Evolutionary conservation across 1,139 yeast genomes (phyloP).

Genomic region (Meyerozyma sp.): DNA sequence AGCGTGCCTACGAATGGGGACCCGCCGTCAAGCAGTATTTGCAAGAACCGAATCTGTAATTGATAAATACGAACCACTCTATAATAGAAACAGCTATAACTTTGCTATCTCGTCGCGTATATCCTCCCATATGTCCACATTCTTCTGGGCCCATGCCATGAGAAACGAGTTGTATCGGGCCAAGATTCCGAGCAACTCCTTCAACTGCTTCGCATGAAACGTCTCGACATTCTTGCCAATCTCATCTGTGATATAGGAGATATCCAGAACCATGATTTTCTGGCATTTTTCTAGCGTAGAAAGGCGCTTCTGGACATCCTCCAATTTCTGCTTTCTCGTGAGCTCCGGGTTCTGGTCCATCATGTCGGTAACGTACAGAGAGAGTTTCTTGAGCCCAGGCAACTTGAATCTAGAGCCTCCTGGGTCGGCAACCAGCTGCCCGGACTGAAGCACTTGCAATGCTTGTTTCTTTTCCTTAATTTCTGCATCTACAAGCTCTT

Average conservation of each 20-base stretch:
- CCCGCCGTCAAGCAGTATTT: slow-evolving; percentile 31
- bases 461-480: slow-evolving; percentile 42
- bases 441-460: slow-evolving; percentile 13
- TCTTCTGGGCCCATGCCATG: slow-evolving; percentile 66
- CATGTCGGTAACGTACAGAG: slow-evolving; percentile 61
- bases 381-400: slow-evolving; percentile 43
- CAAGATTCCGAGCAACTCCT: slow-evolving; percentile 35
- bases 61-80: neutral
- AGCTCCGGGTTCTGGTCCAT: slow-evolving; percentile 69
- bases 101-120: slow-evolving; percentile 41
- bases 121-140: slow-evolving; percentile 70
- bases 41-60: neutral
- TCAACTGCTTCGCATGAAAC: slow-evolving; percentile 49
- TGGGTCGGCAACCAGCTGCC: neutral
- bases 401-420: slow-evolving; percentile 15
- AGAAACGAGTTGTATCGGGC: slow-evolving; percentile 53
- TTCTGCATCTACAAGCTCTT: slow-evolving; percentile 51
- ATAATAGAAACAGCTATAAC: slow-evolving; percentile 9
- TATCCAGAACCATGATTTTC: slow-evolving; percentile 51
- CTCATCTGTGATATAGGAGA: slow-evolving; percentile 47
- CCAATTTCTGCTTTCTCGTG: slow-evolving; percentile 53
- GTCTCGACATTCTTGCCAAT: slow-evolving; percentile 44
- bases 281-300: slow-evolving; percentile 53
- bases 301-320: slow-evolving; percentile 48
- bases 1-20: slow-evolving; percentile 37